Conservation (phyloP, 2,329 filamentous ascomycete genomes). For the Penicillium sp. region DNA sequence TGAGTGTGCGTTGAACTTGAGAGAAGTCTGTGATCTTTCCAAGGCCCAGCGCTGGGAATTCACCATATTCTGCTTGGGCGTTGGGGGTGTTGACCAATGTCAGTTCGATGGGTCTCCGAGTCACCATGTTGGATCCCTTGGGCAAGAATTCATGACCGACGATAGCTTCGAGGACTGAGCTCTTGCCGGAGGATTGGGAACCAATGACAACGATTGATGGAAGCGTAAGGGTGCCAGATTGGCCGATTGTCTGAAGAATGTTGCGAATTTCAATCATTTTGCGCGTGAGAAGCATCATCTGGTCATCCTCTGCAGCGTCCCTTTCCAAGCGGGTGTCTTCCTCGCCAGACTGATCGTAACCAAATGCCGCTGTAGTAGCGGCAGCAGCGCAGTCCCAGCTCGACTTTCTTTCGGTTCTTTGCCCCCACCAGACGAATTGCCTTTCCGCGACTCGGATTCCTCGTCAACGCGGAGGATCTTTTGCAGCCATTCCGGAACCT, state of each 20-base stretch:
- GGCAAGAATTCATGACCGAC: conserved; percentile 97
- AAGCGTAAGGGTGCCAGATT: conserved; percentile 82
- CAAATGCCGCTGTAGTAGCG: conserved; percentile 76
- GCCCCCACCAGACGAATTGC: conserved; percentile 44
- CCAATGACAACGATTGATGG: conserved; percentile 99
- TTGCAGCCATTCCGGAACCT: conserved; percentile 76
- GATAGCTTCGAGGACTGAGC: conserved; percentile 93
- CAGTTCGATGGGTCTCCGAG: conserved; percentile 89
- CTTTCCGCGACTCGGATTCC: conserved; percentile 55
- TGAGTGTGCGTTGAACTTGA: conserved; percentile 83
- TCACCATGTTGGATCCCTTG: conserved; percentile 99
- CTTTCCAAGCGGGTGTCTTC: conserved; percentile 63
- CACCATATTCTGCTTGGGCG: conserved; percentile 84
- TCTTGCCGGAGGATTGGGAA: conserved; percentile 97
- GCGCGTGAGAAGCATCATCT: conserved; percentile 99
- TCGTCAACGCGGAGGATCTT: conserved; percentile 67
- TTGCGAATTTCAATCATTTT: conserved; percentile 99
- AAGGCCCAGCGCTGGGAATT: conserved; percentile 89
- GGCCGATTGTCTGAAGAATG: conserved; percentile 86
- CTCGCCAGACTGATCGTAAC: conserved; percentile 67
- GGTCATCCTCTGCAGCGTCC: conserved; percentile 80
- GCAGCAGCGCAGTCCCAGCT: conserved; percentile 62
- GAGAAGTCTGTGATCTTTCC: conserved; percentile 87
- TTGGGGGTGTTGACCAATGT: conserved; percentile 94
- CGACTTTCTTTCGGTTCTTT: conserved; percentile 58